These are phyloP conservation scores for Brettanomyces custersianus DNA, from an alignment of 805 yeast genomes.

Conservation along the genomic window DNA sequence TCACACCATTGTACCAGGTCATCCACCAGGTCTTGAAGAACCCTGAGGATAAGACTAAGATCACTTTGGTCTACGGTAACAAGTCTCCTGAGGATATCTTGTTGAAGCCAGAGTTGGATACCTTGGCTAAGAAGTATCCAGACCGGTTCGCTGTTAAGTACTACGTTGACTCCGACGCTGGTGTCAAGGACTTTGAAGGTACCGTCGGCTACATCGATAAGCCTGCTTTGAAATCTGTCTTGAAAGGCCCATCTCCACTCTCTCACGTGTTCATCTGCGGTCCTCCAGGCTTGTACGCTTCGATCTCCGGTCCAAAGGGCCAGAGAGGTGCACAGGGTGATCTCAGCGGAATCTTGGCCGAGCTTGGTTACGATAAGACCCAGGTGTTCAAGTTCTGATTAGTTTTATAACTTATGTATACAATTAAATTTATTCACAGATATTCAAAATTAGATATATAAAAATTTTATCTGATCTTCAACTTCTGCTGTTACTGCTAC, in stretches of 20 bases:
- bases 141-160: constrained; percentile 72
- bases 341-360: constrained; percentile 77
- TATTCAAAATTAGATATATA: not conserved
- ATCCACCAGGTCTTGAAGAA: constrained; percentile 65
- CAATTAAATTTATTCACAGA: not conserved
- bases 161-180: constrained; percentile 56
- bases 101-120: constrained; percentile 70
- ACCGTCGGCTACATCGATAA: constrained; percentile 69
- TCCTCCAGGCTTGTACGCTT: constrained; percentile 85
- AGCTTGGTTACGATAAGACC: constrained; percentile 79
- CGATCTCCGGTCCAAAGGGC: constrained; percentile 76
- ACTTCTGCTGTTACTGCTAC: not conserved
- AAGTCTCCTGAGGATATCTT: constrained; percentile 72
- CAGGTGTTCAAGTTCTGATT: constrained; percentile 80
- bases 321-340: constrained; percentile 94
- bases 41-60: constrained; percentile 84
- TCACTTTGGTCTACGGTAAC: constrained; percentile 74
- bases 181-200: constrained; percentile 39
- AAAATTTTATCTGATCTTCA: too few relatives aligned
- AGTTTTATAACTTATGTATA: not conserved
- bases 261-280: constrained; percentile 86
- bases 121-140: constrained; percentile 53
- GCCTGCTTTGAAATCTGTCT: constrained; percentile 52
- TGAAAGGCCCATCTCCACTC: constrained; percentile 57
- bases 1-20: constrained; percentile 90